Evolutionary conservation across 441 rosid genomes (phyloP).

Genomic region (Populus hybrid): DNA sequence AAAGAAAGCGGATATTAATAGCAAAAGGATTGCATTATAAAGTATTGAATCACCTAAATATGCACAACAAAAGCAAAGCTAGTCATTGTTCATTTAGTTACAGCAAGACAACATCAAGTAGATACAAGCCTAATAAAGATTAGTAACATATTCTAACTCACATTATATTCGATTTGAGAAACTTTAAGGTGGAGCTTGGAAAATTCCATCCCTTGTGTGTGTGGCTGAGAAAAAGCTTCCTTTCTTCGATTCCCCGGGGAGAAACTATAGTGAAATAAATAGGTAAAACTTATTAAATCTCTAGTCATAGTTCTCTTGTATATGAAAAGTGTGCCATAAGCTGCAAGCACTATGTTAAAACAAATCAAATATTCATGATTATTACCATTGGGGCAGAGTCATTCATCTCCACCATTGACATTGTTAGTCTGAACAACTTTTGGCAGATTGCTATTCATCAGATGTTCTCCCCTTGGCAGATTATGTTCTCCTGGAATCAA

Average conservation of each 20-base stretch:
- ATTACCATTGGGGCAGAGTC: slow-evolving; percentile 11
- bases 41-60: not conserved
- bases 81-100: not conserved
- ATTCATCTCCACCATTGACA: slow-evolving; percentile 12
- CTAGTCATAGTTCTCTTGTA: not conserved
- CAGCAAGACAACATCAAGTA: not conserved
- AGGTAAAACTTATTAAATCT: slow-evolving; percentile 5
- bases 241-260: slow-evolving; percentile 12
- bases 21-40: not conserved
- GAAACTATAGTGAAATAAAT: slow-evolving; percentile 20
- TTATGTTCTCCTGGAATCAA: slow-evolving; percentile 21
- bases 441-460: slow-evolving; percentile 2
- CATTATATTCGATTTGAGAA: slow-evolving; percentile 20
- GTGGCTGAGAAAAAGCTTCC: slow-evolving; percentile 4
- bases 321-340: not conserved
- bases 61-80: not conserved
- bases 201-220: slow-evolving; percentile 19
- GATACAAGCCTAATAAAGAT: not conserved
- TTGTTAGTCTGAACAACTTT: slow-evolving; percentile 1
- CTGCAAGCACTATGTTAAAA: not conserved
- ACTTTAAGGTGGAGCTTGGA: slow-evolving; percentile 11
- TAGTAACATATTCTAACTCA: slow-evolving; percentile 21
- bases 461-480: slow-evolving; percentile 9
- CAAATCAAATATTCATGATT: not conserved
- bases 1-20: not conserved